Evolutionary conservation across 768 basidiomycete genomes (phyloP).

Genomic region (Pulveroboletus sp.): DNA sequence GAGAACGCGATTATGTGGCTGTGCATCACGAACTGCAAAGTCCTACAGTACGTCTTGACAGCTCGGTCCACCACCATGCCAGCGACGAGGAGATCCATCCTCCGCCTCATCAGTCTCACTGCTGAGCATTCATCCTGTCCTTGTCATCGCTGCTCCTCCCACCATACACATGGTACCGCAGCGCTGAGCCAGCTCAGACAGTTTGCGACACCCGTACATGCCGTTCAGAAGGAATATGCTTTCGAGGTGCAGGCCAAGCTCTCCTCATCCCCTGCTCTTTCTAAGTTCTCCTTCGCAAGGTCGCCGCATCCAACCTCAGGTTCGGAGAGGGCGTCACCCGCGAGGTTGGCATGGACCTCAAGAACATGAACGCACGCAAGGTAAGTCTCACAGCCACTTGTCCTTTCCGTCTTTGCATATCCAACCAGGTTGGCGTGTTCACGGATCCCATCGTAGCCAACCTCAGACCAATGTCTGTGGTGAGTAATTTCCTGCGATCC

Average conservation of each 20-base stretch:
- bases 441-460: constrained; percentile 85
- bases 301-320: constrained; percentile 81
- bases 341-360: constrained; percentile 91
- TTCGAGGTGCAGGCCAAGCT: constrained; percentile 57
- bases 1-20: constrained; percentile 9
- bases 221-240: constrained; percentile 80
- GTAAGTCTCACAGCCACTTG: constrained; percentile 32
- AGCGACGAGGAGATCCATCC: constrained; percentile 56
- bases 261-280: neutral
- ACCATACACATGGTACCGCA: constrained; percentile 33
- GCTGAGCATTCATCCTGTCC: constrained; percentile 73
- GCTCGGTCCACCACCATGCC: constrained; percentile 26
- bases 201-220: constrained; percentile 73
- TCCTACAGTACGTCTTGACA: too few species aligned
- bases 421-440: constrained; percentile 83
- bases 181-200: constrained; percentile 60
- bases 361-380: constrained; percentile 89
- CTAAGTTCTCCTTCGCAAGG: constrained; percentile 35
- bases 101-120: constrained; percentile 65
- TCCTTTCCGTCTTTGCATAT: constrained; percentile 5
- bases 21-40: neutral
- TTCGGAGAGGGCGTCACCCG: constrained; percentile 88
- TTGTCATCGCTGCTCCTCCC: constrained; percentile 63
- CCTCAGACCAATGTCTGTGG: constrained; percentile 77
- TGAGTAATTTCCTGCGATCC: constrained; percentile 32